phyloP scores from a whole-genome alignment of 225 moss, liverwort and hornwort species.

The Asterella californica region DNA sequence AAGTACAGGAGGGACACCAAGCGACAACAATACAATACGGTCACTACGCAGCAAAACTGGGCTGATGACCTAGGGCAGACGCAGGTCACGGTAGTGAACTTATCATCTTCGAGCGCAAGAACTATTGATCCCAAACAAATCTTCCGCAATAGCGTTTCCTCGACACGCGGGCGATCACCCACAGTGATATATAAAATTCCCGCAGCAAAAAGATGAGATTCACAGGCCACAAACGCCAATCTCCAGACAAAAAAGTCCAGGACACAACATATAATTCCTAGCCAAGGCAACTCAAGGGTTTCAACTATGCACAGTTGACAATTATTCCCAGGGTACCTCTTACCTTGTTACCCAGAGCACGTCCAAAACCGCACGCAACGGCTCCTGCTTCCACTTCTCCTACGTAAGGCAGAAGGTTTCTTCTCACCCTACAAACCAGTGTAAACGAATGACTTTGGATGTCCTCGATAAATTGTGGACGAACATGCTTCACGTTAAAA shows the following conservation, averaged over 20 bases:
- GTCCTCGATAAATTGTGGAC: background rate
- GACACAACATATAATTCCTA: background rate
- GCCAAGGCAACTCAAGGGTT: no score
- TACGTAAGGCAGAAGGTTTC: conserved; percentile 61
- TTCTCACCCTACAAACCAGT: conserved; percentile 57
- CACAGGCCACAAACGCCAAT: background rate
- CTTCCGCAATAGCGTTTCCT: no score
- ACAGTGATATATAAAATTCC: background rate
- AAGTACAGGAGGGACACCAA: no score
- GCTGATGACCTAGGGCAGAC: no score
- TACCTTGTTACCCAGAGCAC: conserved; percentile 94
- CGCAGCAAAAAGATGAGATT: background rate
- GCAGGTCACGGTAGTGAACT: no score
- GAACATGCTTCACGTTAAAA: background rate
- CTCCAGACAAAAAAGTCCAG: background rate
- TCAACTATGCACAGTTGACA: background rate
- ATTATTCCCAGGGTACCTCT: background rate
- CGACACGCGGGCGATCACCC: no score
- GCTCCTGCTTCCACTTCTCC: conserved; percentile 93
- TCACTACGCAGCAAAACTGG: no score
- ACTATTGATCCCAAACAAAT: no score
- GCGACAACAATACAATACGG: no score
- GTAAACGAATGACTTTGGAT: background rate
- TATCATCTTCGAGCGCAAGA: no score
- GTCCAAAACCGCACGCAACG: conserved; percentile 96